phyloP scores from a whole-genome alignment of 306 rosid genomes.

The Prunus salicina region DNA sequence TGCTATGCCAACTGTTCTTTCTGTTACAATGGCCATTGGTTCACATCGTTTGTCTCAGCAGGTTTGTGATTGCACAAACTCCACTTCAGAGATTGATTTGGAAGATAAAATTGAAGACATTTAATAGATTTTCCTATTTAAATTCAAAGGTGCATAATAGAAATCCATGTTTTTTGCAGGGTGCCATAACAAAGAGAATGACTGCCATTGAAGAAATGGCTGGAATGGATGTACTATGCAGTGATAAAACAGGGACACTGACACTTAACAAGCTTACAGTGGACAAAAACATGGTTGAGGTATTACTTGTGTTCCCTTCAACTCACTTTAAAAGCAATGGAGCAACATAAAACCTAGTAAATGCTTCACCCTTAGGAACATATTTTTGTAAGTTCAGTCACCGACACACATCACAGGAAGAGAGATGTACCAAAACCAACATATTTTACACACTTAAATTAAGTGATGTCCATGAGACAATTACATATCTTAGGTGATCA shows the following conservation, averaged over 20 bases:
- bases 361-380: neutral
- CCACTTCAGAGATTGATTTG: slow-evolving; percentile 1
- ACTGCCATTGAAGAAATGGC: slow-evolving; percentile 87
- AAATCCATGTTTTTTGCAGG: slow-evolving; percentile 36
- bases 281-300: slow-evolving; percentile 66
- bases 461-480: neutral
- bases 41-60: slow-evolving; percentile 60
- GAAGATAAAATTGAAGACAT: neutral
- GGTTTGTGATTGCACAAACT: slow-evolving; percentile 28
- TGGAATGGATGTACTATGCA: slow-evolving; percentile 76
- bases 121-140: no score
- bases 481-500: neutral
- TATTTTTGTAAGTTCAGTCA: neutral
- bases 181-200: slow-evolving; percentile 85
- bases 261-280: slow-evolving; percentile 80
- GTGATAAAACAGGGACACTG: slow-evolving; percentile 78
- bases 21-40: slow-evolving; percentile 85
- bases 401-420: neutral
- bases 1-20: slow-evolving; percentile 89
- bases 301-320: slow-evolving; percentile 24
- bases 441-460: neutral
- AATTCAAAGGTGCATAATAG: neutral
- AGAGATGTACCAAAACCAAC: neutral
- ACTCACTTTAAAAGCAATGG: neutral
- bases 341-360: neutral